Base-by-base conservation (phyloP, 805 yeast species). In the Debaryomyces maramus region DNA sequence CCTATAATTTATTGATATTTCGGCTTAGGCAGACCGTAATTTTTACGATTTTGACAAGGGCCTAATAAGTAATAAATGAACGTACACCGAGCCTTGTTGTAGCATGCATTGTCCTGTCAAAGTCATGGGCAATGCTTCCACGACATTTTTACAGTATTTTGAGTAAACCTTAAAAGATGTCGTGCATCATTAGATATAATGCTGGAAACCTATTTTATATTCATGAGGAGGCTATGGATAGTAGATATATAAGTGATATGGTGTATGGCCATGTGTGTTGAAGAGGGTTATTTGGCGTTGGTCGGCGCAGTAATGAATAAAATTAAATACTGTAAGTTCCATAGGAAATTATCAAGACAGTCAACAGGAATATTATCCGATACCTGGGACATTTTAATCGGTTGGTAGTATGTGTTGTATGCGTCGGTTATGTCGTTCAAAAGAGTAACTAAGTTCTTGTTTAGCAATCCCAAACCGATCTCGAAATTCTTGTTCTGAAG, bases 301-400 rank as follows among this genome's bases (percentile, higher is more conserved):
- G n/a, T 23, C n/a, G 41, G 40, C 8, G 64, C 64, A 1, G 72
- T 67, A 27, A 68, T 44, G 44, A 57, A 66, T 29, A 70, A 49
- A 10, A 63, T 40, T 17, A 69, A 36, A 38, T 61, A 70, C 42
- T 70, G 63, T 17, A 70, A 43, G 34, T 56, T 66, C 75, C 75
- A 70, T 40, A 68, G 48, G 32, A 67, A 58, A 41, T 68, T 67
- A 46, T 69, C 75, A 13, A 58, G 36, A 38, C 71, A 65, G 33
- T 69, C 73, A 6, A 56, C 44, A 2, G 74, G 73, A 10, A 67
- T 53, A 28, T 51, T 54, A 21, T 38, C 36, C 6, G 52, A 46
- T 13, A 44, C 19, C 15, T 36, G 41, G 20, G 39, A 31, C 13
- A 27, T 23, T 9, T 36, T 36, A 18, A 19, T 39, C 11, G 27